Evolutionary conservation across 2,329 filamentous ascomycete species (phyloP).

Genomic region (Catunica adiposa): DNA sequence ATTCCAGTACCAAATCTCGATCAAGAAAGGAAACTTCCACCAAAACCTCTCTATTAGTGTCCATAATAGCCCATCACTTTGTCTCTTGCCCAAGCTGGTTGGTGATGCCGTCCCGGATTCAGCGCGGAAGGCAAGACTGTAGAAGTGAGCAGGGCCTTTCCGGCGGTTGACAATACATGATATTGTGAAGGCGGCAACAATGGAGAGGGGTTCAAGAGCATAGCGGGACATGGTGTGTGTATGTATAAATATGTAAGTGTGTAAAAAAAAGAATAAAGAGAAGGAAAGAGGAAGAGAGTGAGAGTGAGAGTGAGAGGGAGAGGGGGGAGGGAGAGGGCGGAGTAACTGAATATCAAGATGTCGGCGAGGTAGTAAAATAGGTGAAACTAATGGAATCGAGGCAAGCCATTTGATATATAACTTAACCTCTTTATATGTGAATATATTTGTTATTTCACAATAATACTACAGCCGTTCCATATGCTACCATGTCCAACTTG

Average conservation of each 20-base stretch:
- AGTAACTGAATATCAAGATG: too few species aligned
- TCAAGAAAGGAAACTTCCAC: slow-evolving; percentile 20
- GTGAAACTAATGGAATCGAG: too few species aligned
- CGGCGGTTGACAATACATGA: slow-evolving; percentile 11
- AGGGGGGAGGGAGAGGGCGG: too few species aligned
- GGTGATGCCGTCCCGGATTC: slow-evolving; percentile 1
- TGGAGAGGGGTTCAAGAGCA: slow-evolving; percentile 12
- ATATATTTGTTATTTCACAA: too few species aligned
- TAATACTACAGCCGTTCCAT: too few species aligned
- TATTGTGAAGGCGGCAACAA: slow-evolving; percentile 9
- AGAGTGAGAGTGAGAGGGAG: too few species aligned
- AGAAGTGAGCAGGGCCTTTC: slow-evolving; percentile 6
- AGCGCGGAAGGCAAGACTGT: slow-evolving; percentile 1
- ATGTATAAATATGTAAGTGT: neutral
- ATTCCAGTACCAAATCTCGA: slow-evolving; percentile 25
- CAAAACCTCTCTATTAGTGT: slow-evolving; percentile 20
- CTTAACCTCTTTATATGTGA: too few species aligned
- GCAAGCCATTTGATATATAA: too few species aligned
- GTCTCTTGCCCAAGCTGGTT: slow-evolving; percentile 1
- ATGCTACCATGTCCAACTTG: too few species aligned
- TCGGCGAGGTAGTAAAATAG: too few species aligned
- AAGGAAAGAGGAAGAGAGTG: neutral
- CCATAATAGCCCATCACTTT: slow-evolving; percentile 14
- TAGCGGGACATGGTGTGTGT: neutral
- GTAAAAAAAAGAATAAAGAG: neutral